phyloP scores from a whole-genome alignment of 257 asterid genomes.

The Linderniella brevidens region DNA sequence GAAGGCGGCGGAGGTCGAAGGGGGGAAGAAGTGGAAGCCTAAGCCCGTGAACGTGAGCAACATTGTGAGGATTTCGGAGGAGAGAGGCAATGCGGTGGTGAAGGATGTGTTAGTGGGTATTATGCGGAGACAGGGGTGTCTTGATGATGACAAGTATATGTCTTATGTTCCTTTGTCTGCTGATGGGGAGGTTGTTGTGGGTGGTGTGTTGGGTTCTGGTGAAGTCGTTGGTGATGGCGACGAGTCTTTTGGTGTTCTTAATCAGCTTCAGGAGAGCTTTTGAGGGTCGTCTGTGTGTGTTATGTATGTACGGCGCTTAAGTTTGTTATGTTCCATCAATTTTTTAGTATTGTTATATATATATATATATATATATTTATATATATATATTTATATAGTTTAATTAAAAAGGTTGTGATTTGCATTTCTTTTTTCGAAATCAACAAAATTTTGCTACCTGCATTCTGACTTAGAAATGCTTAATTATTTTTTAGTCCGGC shows the following conservation, averaged over 20 bases:
- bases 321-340: too few relatives aligned
- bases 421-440: too few relatives aligned
- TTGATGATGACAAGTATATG: neutral
- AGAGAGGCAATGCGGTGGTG: conserved; percentile 21
- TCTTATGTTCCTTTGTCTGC: neutral
- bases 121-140: neutral
- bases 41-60: conserved; percentile 29
- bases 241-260: neutral
- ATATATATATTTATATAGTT: too few relatives aligned
- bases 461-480: too few relatives aligned
- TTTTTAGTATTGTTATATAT: too few relatives aligned
- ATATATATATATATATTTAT: too few relatives aligned
- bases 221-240: neutral
- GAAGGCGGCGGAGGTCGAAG: conserved; percentile 39
- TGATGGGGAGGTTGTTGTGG: neutral
- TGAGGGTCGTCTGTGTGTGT: too few relatives aligned
- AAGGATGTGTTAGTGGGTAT: neutral
- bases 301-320: too few relatives aligned
- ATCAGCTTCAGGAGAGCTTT: neutral
- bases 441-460: too few relatives aligned
- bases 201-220: neutral
- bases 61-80: conserved; percentile 40
- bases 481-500: too few relatives aligned
- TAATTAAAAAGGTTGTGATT: too few relatives aligned
- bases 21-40: conserved; percentile 67